Conservation (phyloP, 768 basidiomycete species). For the Pleurotus sapidus region DNA sequence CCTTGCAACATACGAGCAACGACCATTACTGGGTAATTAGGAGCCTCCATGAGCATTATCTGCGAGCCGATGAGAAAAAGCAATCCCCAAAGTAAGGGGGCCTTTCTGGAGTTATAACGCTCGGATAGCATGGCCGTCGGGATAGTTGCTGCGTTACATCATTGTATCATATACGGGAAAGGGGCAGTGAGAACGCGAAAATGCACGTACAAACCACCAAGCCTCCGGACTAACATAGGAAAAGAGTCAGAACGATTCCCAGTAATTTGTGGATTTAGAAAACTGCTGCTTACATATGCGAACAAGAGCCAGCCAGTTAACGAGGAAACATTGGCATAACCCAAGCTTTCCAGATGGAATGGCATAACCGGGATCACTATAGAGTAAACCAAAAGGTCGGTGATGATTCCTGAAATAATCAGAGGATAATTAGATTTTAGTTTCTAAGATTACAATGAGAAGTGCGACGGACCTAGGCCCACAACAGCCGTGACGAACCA, state of each 20-base stretch:
- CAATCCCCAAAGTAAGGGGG: constrained; percentile 50
- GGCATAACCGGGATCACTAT: constrained; percentile 64
- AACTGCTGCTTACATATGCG: constrained; percentile 43
- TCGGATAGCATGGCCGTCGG: constrained; percentile 59
- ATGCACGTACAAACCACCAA: constrained; percentile 43
- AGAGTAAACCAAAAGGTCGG: constrained; percentile 58
- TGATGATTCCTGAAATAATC: constrained; percentile 32
- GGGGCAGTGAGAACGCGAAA: not conserved
- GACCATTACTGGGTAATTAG: constrained; percentile 53
- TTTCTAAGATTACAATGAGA: not conserved
- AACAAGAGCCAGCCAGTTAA: constrained; percentile 61
- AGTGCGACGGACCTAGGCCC: constrained; percentile 37
- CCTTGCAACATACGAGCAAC: constrained; percentile 60
- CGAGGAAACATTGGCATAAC: constrained; percentile 42
- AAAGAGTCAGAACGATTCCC: no score
- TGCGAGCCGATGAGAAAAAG: constrained; percentile 50
- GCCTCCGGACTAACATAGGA: constrained; percentile 43
- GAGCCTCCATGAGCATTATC: constrained; percentile 62
- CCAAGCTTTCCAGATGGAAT: constrained; percentile 53
- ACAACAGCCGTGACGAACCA: constrained; percentile 55
- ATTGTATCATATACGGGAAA: not conserved
- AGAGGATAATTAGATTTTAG: not conserved
- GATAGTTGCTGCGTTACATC: constrained; percentile 40
- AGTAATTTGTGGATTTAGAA: not conserved
- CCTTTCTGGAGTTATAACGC: constrained; percentile 39